A percentile compares a stretch with the other conserved stretches of the same genome.
phyloP scores from a whole-genome alignment of 768 basidiomycete genomes.

The Rhizopogon vinicolor region DNA sequence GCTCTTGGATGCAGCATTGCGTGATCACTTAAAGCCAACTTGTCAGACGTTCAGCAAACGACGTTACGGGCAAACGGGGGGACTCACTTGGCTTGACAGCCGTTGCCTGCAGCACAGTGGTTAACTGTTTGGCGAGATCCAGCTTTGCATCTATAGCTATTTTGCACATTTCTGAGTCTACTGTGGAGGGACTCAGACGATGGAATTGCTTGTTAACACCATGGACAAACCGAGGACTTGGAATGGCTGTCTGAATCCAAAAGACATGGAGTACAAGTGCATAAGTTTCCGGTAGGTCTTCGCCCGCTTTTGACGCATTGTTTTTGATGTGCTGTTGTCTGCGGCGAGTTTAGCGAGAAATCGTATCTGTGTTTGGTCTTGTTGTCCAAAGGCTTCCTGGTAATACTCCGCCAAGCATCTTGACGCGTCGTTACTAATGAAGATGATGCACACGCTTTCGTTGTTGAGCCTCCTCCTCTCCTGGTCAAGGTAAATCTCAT shows the following conservation, averaged over 20 bases:
- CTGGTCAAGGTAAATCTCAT: constrained; percentile 12
- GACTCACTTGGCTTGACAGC: constrained; percentile 86
- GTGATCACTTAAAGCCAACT: constrained; percentile 86
- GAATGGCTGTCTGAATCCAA: constrained; percentile 91
- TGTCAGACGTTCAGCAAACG: constrained; percentile 24
- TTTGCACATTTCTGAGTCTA: constrained; percentile 83
- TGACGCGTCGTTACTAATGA: constrained; percentile 13
- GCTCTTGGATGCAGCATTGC: constrained; percentile 92
- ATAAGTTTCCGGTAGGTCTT: constrained; percentile 95
- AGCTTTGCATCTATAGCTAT: constrained; percentile 62
- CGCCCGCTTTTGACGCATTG: constrained; percentile 93
- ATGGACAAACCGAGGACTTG: constrained; percentile 73
- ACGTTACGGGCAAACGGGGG: constrained; percentile 4
- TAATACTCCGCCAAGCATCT: background rate
- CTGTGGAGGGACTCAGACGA: constrained; percentile 31
- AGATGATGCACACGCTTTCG: background rate
- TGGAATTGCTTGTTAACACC: background rate
- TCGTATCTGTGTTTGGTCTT: constrained; percentile 14
- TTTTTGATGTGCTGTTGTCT: no score
- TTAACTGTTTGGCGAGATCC: constrained; percentile 73
- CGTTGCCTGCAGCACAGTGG: constrained; percentile 78
- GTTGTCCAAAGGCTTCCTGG: constrained; percentile 11
- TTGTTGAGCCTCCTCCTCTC: constrained; percentile 7
- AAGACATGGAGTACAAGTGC: constrained; percentile 80
- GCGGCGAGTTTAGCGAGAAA: no score